Evolutionary conservation across 441 rosid species (phyloP), one percentile per base, ranked within the genome.

Genomic region (Manihot esculenta): DNA sequence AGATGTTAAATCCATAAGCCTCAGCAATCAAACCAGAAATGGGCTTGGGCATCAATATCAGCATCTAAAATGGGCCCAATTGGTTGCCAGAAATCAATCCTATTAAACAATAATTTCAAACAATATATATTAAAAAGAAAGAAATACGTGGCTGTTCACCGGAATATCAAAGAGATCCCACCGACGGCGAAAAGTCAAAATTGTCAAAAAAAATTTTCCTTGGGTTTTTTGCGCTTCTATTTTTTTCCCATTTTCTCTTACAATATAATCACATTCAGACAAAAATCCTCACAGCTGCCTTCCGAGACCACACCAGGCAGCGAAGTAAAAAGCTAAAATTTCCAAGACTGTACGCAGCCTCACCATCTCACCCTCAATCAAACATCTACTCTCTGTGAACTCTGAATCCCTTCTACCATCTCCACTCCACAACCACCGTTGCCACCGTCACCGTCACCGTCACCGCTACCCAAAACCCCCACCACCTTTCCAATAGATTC

Each of bases 261-360:
- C 38, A 23, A n/a, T 21, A 11, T 45, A 18, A 45, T 45, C 49
- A 38, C 7, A 30, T 61, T 50, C 67, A 24, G 57, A 70, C 60
- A 70, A 70, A 33, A 45, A 50, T 60, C 45, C 55, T 50, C 47
- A 3, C 20, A 65, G 76, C 59, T 64, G 76, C 65, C 69, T 71
- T 62, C 11, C 53, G 26, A 53, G 68, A 53, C 68, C 54, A 5
- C 61, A 23, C 61, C 33, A 2, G 5, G 38, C 38, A 33, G 6
- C 38, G 13, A 10, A 11, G 18, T 11, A 7, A 38, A 7, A 38
- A 38, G n/a, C 9, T 38, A 38, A 62, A 42, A 21, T 17, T 20
- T 15, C 49, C 27, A 50, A 56, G 13, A 14, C 23, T 55, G 1
- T 55, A 24, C 51, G 15, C 47, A 49, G 1, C 69, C 69, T 48